Percentiles rank a stretch among this genome's conserved stretches.
Evolutionary conservation across 768 basidiomycete genomes (phyloP).

Genomic region (Termitomyces sp.): DNA sequence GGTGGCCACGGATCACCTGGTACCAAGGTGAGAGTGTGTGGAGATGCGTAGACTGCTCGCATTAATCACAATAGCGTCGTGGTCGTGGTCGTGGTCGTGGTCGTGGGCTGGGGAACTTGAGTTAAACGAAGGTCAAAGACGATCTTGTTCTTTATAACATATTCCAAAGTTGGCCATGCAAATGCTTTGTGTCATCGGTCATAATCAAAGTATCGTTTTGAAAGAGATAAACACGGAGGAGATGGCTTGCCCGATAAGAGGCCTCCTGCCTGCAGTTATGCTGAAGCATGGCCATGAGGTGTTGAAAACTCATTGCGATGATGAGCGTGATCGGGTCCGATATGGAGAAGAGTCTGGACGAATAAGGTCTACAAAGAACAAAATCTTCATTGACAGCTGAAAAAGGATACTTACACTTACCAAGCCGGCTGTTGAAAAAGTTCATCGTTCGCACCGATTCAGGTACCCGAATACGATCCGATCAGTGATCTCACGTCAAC

Average conservation of each 20-base stretch:
- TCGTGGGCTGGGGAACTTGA: no score
- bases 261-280: background rate
- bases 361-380: background rate
- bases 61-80: background rate
- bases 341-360: background rate
- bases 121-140: background rate
- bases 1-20: constrained; percentile 8
- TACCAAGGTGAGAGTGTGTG: constrained; percentile 16
- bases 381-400: background rate
- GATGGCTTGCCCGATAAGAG: background rate
- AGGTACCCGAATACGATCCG: background rate
- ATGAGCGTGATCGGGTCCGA: no score
- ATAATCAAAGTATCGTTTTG: background rate
- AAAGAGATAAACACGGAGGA: background rate
- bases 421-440: no score
- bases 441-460: no score
- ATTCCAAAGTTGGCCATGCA: background rate
- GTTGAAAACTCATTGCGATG: background rate
- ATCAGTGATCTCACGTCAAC: background rate
- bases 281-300: background rate
- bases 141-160: background rate
- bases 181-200: background rate
- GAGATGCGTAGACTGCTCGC: constrained; percentile 7
- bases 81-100: background rate
- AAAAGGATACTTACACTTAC: no score